Evolutionary conservation across 805 yeast species (phyloP).

Genomic region (Candida ovalis): DNA sequence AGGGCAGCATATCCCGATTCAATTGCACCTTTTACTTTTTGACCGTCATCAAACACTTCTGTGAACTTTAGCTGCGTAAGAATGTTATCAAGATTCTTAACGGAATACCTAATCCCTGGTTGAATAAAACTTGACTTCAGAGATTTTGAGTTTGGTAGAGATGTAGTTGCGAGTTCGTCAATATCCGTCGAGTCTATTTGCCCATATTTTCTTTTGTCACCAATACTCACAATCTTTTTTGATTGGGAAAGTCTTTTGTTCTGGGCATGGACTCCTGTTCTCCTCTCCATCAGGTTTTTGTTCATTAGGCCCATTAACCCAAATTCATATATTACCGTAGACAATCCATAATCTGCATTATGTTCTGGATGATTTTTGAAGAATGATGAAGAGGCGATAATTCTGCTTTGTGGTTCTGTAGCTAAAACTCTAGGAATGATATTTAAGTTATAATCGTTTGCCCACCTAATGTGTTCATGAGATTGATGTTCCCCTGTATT

Average conservation of each 20-base stretch:
- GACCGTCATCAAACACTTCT: slow-evolving; percentile 12
- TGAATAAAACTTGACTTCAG: slow-evolving; percentile 22
- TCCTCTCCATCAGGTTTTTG: slow-evolving; percentile 20
- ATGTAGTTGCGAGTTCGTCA: background rate
- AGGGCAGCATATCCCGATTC: slow-evolving; percentile 18
- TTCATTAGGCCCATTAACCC: slow-evolving; percentile 28
- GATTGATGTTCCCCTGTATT: background rate
- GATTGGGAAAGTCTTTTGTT: background rate
- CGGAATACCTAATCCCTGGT: slow-evolving; percentile 22
- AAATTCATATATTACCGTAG: slow-evolving; percentile 17
- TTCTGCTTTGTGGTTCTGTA: slow-evolving; percentile 8
- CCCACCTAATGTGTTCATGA: slow-evolving; percentile 26
- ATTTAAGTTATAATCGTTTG: slow-evolving; percentile 19
- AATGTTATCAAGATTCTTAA: slow-evolving; percentile 12
- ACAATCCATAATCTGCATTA: slow-evolving; percentile 13
- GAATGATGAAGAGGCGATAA: slow-evolving; percentile 20
- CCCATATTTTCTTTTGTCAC: slow-evolving; percentile 17
- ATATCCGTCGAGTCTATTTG: slow-evolving; percentile 7
- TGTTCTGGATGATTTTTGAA: slow-evolving; percentile 27
- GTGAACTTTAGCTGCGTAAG: slow-evolving; percentile 19
- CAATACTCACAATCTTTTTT: background rate
- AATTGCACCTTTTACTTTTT: slow-evolving; percentile 18
- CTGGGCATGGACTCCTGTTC: slow-evolving; percentile 3
- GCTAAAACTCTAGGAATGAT: slow-evolving; percentile 24
- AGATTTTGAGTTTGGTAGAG: background rate